These are phyloP conservation scores for Ascochyta pisi DNA, from an alignment of 2,329 filamentous ascomycete genomes.

Conservation along the genomic window DNA sequence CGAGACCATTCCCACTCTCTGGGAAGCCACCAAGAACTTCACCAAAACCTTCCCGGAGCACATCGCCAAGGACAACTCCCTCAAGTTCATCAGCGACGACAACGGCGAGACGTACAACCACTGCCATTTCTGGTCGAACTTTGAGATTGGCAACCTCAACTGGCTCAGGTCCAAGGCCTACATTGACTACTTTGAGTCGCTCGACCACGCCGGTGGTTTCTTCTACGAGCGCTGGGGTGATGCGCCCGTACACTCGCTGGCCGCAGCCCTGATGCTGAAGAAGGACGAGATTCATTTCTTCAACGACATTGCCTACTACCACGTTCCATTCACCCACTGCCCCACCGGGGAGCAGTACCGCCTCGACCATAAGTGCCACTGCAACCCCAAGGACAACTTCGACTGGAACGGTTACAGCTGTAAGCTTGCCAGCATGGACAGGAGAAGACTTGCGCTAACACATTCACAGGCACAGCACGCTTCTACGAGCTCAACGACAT, in stretches of 20 bases:
- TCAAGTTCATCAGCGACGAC: slow-evolving; percentile 92
- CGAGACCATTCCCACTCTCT: slow-evolving; percentile 94
- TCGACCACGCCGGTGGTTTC: slow-evolving; percentile 93
- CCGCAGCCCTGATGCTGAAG: slow-evolving; percentile 81
- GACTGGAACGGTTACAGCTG: slow-evolving; percentile 99
- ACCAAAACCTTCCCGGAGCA: slow-evolving; percentile 90
- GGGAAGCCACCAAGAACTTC: slow-evolving; percentile 95
- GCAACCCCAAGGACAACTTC: slow-evolving; percentile 96
- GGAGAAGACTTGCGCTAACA: slow-evolving; percentile 18
- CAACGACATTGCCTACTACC: slow-evolving; percentile 98
- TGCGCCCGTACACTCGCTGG: slow-evolving; percentile 97
- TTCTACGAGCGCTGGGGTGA: slow-evolving; percentile 99
- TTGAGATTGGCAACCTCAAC: slow-evolving; percentile 91
- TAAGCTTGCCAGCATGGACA: slow-evolving; percentile 57
- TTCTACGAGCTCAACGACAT: slow-evolving; percentile 85
- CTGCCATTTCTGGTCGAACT: slow-evolving; percentile 99
- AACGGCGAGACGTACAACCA: slow-evolving; percentile 92
- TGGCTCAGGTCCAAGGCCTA: slow-evolving; percentile 93
- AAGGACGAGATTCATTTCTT: slow-evolving; percentile 98
- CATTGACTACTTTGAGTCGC: slow-evolving; percentile 84
- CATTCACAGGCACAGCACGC: slow-evolving; percentile 77
- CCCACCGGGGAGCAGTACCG: slow-evolving; percentile 87
- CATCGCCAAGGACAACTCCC: slow-evolving; percentile 80
- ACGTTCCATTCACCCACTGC: slow-evolving; percentile 97
- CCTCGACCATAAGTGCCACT: slow-evolving; percentile 87